Conservation (phyloP, 148 eudicot genomes). For the Arctostaphylos glauca region DNA sequence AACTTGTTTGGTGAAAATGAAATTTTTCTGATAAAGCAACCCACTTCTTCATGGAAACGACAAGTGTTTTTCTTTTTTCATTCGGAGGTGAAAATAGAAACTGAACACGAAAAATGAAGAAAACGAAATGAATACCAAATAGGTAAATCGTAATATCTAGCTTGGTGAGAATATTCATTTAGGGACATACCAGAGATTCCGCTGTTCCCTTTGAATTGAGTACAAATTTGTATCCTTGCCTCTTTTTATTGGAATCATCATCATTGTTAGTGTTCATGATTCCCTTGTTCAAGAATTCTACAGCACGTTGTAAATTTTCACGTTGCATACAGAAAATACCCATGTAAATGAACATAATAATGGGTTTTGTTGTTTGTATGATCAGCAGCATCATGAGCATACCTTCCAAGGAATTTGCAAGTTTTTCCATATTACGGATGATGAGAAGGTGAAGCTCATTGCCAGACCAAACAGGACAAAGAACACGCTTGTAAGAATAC, state of each 20-base stretch:
- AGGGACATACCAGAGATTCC: conserved; percentile 61
- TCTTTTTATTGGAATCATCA: conserved; percentile 32
- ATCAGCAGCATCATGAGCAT: not conserved
- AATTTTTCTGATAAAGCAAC: not conserved
- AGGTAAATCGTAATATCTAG: not conserved
- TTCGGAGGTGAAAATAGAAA: not conserved
- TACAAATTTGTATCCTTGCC: conserved; percentile 66
- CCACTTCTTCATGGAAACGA: not conserved
- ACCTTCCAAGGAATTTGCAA: conserved; percentile 75
- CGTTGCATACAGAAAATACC: not conserved
- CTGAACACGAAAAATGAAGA: not conserved
- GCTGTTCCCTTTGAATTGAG: conserved; percentile 73
- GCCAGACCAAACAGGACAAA: conserved; percentile 83
- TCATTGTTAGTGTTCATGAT: conserved; percentile 23
- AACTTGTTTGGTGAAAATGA: not conserved
- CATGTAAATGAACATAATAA: not conserved
- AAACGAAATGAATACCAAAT: not conserved
- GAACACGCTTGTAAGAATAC: conserved; percentile 61
- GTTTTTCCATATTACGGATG: conserved; percentile 56
- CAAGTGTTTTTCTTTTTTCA: not conserved
- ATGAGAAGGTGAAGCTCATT: conserved; percentile 61
- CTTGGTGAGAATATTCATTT: not conserved
- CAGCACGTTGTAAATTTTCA: conserved; percentile 46
- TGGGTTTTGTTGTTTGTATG: not conserved
- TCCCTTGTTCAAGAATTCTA: conserved; percentile 51